Evolutionary conservation across 2,329 filamentous ascomycete genomes (phyloP).

Genomic region (Samsoniella hepiali): DNA sequence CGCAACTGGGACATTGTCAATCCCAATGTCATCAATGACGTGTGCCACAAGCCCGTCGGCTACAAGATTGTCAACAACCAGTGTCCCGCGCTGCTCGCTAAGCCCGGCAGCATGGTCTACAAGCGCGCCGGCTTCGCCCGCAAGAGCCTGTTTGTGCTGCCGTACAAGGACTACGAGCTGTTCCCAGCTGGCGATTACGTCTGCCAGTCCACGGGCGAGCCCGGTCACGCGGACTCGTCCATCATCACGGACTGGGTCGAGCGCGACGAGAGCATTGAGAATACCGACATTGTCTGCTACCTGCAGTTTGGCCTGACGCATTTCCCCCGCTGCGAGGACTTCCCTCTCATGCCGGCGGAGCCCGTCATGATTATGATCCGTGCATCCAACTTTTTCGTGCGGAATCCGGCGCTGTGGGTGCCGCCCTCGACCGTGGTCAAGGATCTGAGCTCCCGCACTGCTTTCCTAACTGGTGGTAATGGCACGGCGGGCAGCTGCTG

Average conservation of each 20-base stretch:
- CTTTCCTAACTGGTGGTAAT: slow-evolving; percentile 15
- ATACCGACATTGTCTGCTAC: slow-evolving; percentile 52
- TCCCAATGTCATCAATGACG: slow-evolving; percentile 36
- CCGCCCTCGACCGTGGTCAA: slow-evolving; percentile 42
- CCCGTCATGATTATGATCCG: slow-evolving; percentile 46
- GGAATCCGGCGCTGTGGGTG: slow-evolving; percentile 50
- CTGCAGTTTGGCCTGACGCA: slow-evolving; percentile 55
- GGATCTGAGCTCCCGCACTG: slow-evolving; percentile 23
- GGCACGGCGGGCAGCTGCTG: slow-evolving; percentile 16
- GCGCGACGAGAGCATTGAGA: slow-evolving; percentile 46
- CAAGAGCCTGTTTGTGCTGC: slow-evolving; percentile 43
- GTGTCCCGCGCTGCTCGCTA: slow-evolving; percentile 47
- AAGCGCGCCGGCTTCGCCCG: slow-evolving; percentile 40
- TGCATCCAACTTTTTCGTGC: slow-evolving; percentile 51
- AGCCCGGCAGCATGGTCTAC: slow-evolving; percentile 37
- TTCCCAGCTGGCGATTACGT: slow-evolving; percentile 43
- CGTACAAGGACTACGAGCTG: slow-evolving; percentile 40
- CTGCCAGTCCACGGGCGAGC: slow-evolving; percentile 43
- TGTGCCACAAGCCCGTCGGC: slow-evolving; percentile 41
- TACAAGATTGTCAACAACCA: slow-evolving; percentile 45
- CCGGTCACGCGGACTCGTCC: slow-evolving; percentile 22
- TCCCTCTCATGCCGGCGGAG: slow-evolving; percentile 66
- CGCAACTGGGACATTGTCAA: slow-evolving; percentile 47
- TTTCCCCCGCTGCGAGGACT: slow-evolving; percentile 61
- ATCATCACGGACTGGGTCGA: slow-evolving; percentile 45